Conservation (phyloP, 768 basidiomycete genomes). For the Tulasnella sp. region DNA sequence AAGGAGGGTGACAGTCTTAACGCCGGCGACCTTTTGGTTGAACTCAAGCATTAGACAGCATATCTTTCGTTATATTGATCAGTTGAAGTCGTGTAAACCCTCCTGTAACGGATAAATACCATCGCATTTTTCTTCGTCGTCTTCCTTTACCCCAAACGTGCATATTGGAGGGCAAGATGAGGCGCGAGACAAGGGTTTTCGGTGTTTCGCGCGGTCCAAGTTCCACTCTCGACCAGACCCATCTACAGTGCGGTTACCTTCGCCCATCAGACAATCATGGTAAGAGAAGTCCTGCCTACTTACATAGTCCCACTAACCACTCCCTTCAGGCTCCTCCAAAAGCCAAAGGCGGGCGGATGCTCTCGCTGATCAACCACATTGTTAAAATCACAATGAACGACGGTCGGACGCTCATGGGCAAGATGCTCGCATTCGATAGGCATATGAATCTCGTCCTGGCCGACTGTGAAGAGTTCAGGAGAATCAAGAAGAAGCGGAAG, state of each 20-base stretch:
- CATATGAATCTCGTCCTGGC: constrained; percentile 99
- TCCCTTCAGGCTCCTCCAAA: constrained; percentile 75
- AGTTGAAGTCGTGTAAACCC: not conserved
- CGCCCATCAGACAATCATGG: not conserved
- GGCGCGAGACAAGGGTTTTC: not conserved
- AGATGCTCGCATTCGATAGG: constrained; percentile 99
- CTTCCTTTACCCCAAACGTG: not conserved
- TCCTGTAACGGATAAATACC: not conserved
- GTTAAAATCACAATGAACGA: constrained; percentile 97
- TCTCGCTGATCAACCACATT: constrained; percentile 94
- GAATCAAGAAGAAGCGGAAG: constrained; percentile 89
- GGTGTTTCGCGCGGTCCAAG: not conserved
- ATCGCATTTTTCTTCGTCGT: not conserved
- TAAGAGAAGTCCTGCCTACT: not conserved
- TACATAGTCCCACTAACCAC: not conserved
- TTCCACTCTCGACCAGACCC: not conserved
- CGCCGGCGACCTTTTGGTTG: constrained; percentile 85
- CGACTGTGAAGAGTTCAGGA: constrained; percentile 96
- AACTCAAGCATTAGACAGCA: constrained; percentile 55
- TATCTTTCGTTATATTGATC: constrained; percentile 1
- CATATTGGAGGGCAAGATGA: not conserved
- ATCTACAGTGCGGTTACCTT: not conserved
- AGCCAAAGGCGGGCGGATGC: constrained; percentile 97
- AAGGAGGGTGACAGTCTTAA: constrained; percentile 91
- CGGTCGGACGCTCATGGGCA: constrained; percentile 88